Base-by-base conservation (phyloP, 1,284 basidiomycete species). In the Trichosporon coremiiforme region DNA sequence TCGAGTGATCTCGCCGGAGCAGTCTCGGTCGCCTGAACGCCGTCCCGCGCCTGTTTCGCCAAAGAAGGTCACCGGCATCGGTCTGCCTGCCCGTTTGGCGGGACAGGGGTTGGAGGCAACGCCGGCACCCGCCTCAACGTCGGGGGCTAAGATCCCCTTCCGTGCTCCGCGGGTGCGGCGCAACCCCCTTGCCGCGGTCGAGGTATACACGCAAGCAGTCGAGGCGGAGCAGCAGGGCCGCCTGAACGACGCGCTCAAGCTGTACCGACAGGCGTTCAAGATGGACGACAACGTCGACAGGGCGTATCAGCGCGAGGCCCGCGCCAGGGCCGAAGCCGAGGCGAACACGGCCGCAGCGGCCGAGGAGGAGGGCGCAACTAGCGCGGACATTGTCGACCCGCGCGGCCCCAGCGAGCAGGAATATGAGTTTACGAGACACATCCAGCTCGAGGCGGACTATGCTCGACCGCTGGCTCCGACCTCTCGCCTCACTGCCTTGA, bases 241-340 rank as follows among this genome's bases (percentile, higher is more conserved):
- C 71, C 85, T 93, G 53, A 90, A 92, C 74, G 88, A 90, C 36
- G 93, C 93, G 8, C 81, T 94, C 7, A 79, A 82, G 29, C 83
- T 93, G 3, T 95, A 95, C 77, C 88, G 91, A 12, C 87, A 87
- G 67, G 91, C 92, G 0, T 94, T 94, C 81, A 87, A 89, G 69
- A 83, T 91, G 78, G 88, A 94, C 66, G 81, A 82, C 66, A 73
- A 75, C 65, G 79, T 80, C 12, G 81, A 82, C 70, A 66, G 73
- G 41, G 67, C 75, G 22, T 82, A 81, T 66, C 72, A 76, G 25
- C 73, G 75, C 4, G 13, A 13, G 31, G 70, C 55, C 47, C 66
- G 25, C 25, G 68, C 63, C 0, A 57, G 65, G 1, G 63, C 72
- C 57, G 63, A 69, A 20, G 50, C 35, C 3, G 62, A 66, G 45